Base-by-base conservation (phyloP, 371 early-diverging fungal species). In the Dinochytrium kinnereticum region DNA sequence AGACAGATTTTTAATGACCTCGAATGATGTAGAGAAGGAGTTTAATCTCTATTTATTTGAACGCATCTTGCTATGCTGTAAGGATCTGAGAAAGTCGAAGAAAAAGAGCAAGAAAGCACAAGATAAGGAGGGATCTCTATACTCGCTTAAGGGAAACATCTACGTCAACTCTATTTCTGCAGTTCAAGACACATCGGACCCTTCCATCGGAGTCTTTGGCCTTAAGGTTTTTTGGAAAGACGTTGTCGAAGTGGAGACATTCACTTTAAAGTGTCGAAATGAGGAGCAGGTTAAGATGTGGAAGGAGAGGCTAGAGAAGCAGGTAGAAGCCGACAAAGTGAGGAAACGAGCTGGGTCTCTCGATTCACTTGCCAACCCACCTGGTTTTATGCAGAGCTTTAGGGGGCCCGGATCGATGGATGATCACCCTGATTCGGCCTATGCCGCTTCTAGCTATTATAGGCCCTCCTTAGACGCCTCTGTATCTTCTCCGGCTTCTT, bases 271-370 rank as follows among this genome's bases (percentile, higher is more conserved):
- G 66, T 93, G 94, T 80, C 86, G 94, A 24, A 93, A 94, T 70
- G 93, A 91, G 72, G 98, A 98, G 71, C 96, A 96, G 78, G 87
- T 94, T 26, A 90, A 88, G 59, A 82, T 92, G 70, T 98, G 99
- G 98, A 89, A 91, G 79, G 78, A 81, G 24, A 87, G 93, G 0
- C 75, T 95, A 51, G 88, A 90, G 67, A 84, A 85, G 67, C 81
- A 89, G 37, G 81, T 90, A 55, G 72, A 80, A 33, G 74, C 76
- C 39, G 77, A 80, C 30, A 70, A 65, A 5, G 24, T 68, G 71
- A 55, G 57, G 26, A 51, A 34, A 31, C 72, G 73, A 10, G 36
- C 30, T 15, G 15, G 24, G 13, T 61, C 61, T 7, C 19, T 61
- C 37, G 61, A 61, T 37, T 17, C 7, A 7, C 10, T 34, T 5